Percentiles rank a stretch among this genome's conserved stretches.
phyloP scores from a whole-genome alignment of 805 yeast genomes.

The Priceomyces haplophilus region DNA sequence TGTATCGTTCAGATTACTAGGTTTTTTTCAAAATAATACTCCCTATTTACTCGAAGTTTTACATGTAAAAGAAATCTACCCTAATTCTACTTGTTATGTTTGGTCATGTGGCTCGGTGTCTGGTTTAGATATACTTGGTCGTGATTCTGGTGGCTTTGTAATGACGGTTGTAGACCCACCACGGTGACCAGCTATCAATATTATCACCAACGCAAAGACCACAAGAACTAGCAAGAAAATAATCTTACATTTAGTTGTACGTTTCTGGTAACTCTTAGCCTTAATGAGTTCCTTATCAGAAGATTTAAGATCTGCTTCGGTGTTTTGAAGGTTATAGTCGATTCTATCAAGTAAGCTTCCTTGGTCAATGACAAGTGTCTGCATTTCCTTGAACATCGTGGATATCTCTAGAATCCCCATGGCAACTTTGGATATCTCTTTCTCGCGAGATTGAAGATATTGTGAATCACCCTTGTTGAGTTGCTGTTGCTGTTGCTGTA shows the following conservation, averaged over 20 bases:
- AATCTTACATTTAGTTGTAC: conserved; percentile 87
- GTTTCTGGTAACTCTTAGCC: conserved; percentile 79
- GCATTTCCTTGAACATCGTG: conserved; percentile 90
- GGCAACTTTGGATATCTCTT: conserved; percentile 86
- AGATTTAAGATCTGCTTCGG: conserved; percentile 69
- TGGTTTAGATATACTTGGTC: conserved; percentile 1
- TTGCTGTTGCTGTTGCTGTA: conserved; percentile 23
- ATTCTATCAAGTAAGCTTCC: conserved; percentile 92
- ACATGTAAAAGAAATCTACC: not conserved
- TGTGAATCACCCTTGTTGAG: conserved; percentile 21
- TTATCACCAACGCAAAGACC: conserved; percentile 66
- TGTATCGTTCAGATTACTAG: not conserved
- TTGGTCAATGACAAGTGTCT: conserved; percentile 87
- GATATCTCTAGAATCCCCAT: conserved; percentile 92
- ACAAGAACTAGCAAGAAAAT: conserved; percentile 70
- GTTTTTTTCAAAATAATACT: not conserved
- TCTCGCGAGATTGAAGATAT: conserved; percentile 68
- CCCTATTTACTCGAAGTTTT: not conserved
- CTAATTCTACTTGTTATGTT: not conserved
- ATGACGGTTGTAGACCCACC: conserved; percentile 19
- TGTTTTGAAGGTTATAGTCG: conserved; percentile 82
- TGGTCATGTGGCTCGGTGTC: not conserved
- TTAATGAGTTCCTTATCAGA: conserved; percentile 75
- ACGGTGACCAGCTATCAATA: conserved; percentile 67
- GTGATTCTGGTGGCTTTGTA: conserved; percentile 30